Base-by-base conservation (phyloP, 2,329 filamentous ascomycete species). In the Penicillium sp. region DNA sequence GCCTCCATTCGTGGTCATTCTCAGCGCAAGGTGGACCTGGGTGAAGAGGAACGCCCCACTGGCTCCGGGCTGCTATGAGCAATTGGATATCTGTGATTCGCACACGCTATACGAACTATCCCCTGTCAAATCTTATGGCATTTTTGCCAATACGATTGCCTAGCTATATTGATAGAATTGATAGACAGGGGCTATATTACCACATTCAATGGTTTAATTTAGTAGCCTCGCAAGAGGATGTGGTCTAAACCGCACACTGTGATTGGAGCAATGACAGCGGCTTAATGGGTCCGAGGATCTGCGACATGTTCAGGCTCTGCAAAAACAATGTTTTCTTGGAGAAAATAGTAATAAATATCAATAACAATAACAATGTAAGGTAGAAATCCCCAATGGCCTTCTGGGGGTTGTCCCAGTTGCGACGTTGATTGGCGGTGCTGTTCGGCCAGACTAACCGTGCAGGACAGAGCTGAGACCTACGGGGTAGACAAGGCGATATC, bases 31-130 rank as follows among this genome's bases (percentile, higher is more conserved):
- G 40, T 48, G 55, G 23, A 42, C 25, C 27, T 54, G 42, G 49
- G 52, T 33, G 57, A 62, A 57, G 37, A 55, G 38, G 48, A 58
- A 43, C 29, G 50, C 60, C 57, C 62, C 60, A 62, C 57, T 21
- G 12, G 31, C 48, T 41, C 52, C 35, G 23, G 23, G 23, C 23
- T 23, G 23, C 4, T 45, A 35, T 50, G 55, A 59, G 40, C 46
- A 58, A 62, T 61, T 35, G 33, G 25, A 43, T 38, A 38, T 56
- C 17, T 54, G 48, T 60, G 41, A 61, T 60, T 63, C 58, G 57
- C 40, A 53, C 58, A 43, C 58, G 47, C 6, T 59, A 55, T 50
- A 45, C 40, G 40, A 7, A 8, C 17, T 27, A n/a, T 35, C 35
- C 55, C 58, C 59, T 57, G 60, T 59, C 50, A 35, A 27, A 17